phyloP scores from a whole-genome alignment of 441 rosid species.

The Pelargonium citronellum region DNA sequence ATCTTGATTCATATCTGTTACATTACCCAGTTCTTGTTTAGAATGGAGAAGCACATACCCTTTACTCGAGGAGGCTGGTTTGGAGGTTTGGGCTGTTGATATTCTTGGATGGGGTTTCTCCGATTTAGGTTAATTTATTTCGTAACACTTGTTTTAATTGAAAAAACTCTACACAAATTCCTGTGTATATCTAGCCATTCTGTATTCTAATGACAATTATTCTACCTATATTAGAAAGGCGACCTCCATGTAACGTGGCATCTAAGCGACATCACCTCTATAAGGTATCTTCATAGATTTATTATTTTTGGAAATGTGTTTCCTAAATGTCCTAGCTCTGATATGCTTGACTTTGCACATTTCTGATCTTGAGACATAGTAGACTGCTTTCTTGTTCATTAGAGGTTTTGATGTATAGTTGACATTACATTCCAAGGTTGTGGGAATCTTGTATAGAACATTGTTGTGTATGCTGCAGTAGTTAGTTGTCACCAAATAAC shows the following conservation, averaged over 20 bases:
- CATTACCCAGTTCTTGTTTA: constrained; percentile 69
- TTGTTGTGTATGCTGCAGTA: background rate
- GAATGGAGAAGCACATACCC: constrained; percentile 89
- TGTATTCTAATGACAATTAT: background rate
- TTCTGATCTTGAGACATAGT: background rate
- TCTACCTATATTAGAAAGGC: constrained; percentile 34
- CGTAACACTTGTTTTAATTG: constrained; percentile 7
- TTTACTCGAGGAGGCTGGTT: constrained; percentile 75
- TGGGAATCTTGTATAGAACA: background rate
- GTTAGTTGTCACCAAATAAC: background rate
- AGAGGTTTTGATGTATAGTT: background rate
- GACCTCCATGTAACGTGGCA: constrained; percentile 54
- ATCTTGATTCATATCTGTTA: constrained; percentile 14
- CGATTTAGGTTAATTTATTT: constrained; percentile 55
- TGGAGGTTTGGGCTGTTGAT: constrained; percentile 87
- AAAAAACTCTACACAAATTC: background rate
- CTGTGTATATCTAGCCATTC: constrained; percentile 3
- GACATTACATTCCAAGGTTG: background rate
- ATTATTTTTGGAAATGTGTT: background rate
- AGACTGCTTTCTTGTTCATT: background rate
- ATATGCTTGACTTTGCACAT: background rate
- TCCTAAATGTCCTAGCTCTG: background rate
- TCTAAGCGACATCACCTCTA: constrained; percentile 78
- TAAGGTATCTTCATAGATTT: constrained; percentile 38
- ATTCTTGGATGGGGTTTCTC: constrained; percentile 99